phyloP scores from a whole-genome alignment of 495 filamentous ascomycete genomes.

The Trichocladium antarcticum region DNA sequence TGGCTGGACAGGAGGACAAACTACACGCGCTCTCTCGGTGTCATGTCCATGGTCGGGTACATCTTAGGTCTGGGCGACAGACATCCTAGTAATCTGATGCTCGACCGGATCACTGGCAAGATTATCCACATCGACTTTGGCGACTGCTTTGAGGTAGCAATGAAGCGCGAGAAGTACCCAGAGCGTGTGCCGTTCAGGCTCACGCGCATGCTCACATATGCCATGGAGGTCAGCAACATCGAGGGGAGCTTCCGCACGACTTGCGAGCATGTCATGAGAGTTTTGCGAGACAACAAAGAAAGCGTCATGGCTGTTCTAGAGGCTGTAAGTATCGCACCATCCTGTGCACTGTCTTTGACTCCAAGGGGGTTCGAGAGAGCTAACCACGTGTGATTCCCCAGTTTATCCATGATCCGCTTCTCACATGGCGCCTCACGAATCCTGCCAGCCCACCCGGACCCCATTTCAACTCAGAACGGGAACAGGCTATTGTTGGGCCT shows the following conservation, averaged over 20 bases:
- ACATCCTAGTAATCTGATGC: slow-evolving; percentile 93
- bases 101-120: slow-evolving; percentile 88
- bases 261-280: slow-evolving; percentile 96
- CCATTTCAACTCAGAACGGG: slow-evolving; percentile 68
- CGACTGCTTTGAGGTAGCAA: slow-evolving; percentile 98
- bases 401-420: slow-evolving; percentile 96
- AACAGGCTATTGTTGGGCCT: slow-evolving; percentile 35
- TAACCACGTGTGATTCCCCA: slow-evolving; percentile 20
- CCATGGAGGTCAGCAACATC: slow-evolving; percentile 99
- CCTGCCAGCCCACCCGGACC: slow-evolving; percentile 67
- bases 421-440: slow-evolving; percentile 90
- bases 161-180: slow-evolving; percentile 98
- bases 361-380: neutral
- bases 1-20: slow-evolving; percentile 97
- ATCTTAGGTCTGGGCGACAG: slow-evolving; percentile 94
- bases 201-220: slow-evolving; percentile 96
- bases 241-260: slow-evolving; percentile 96
- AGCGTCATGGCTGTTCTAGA: slow-evolving; percentile 96
- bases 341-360: neutral
- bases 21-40: slow-evolving; percentile 91
- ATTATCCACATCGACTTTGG: slow-evolving; percentile 98
- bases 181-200: slow-evolving; percentile 95
- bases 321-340: slow-evolving; percentile 54
- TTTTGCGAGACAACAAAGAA: slow-evolving; percentile 92
- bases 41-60: slow-evolving; percentile 99